A percentile compares a stretch with the other conserved stretches of the same genome.
Evolutionary conservation across 805 yeast species (phyloP).

Genomic region (Starmerella gropengiesseri): DNA sequence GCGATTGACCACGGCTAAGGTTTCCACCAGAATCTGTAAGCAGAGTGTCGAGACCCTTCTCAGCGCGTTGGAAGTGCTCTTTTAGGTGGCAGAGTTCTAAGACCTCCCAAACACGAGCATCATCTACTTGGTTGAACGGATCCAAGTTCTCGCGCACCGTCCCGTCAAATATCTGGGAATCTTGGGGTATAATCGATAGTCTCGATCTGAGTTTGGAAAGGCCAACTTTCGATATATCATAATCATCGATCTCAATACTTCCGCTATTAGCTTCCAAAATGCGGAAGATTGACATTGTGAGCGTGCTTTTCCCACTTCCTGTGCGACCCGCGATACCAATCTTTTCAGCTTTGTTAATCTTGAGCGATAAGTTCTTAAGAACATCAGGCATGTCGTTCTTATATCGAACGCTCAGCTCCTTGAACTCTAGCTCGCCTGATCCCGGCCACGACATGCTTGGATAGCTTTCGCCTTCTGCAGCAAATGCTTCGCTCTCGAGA

Average conservation of each 20-base stretch:
- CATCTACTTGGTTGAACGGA: constrained; percentile 46
- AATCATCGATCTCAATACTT: constrained; percentile 44
- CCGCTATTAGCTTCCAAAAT: constrained; percentile 45
- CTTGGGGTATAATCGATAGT: constrained; percentile 63
- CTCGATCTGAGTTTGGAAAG: constrained; percentile 46
- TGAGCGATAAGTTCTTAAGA: constrained; percentile 65
- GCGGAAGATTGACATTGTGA: constrained; percentile 73
- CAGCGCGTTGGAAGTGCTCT: constrained; percentile 26
- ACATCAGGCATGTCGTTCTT: constrained; percentile 68
- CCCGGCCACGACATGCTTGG: constrained; percentile 68
- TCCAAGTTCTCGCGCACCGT: constrained; percentile 54
- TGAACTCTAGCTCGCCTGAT: constrained; percentile 54
- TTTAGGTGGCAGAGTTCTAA: constrained; percentile 49
- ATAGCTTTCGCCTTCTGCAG: constrained; percentile 46
- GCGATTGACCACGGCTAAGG: constrained; percentile 72
- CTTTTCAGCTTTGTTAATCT: constrained; percentile 60
- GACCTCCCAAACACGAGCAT: constrained; percentile 49
- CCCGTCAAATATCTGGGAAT: constrained; percentile 60
- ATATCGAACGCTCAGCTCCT: constrained; percentile 65
- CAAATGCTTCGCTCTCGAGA: constrained; percentile 75
- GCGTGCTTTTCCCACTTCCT: constrained; percentile 92
- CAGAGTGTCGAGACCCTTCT: constrained; percentile 40
- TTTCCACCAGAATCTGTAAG: constrained; percentile 63
- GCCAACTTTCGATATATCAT: constrained; percentile 47
- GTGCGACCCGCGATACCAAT: constrained; percentile 93